Percentiles rank a stretch among this genome's conserved stretches.
phyloP scores from a whole-genome alignment of 1,139 yeast genomes.

The Meyerozyma smithsonii region DNA sequence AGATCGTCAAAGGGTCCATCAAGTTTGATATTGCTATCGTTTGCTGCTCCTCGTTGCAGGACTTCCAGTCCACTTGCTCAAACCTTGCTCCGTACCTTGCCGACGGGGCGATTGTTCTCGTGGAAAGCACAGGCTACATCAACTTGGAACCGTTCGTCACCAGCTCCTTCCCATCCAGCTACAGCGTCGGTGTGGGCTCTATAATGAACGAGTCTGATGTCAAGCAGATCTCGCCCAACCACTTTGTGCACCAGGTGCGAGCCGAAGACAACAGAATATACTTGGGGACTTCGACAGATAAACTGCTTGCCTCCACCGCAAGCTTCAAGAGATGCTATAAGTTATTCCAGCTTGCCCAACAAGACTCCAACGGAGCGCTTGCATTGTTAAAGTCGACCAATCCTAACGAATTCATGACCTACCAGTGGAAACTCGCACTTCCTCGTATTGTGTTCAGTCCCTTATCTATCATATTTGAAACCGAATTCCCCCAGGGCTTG shows the following conservation, averaged over 20 bases:
- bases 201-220: slow-evolving; percentile 65
- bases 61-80: slow-evolving; percentile 30
- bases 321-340: slow-evolving; percentile 28
- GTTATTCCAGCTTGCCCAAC: slow-evolving; percentile 31
- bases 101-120: slow-evolving; percentile 44
- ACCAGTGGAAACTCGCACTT: slow-evolving; percentile 82
- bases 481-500: slow-evolving; percentile 55
- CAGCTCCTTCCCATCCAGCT: slow-evolving; percentile 26
- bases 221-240: slow-evolving; percentile 29
- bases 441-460: slow-evolving; percentile 79
- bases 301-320: slow-evolving; percentile 11
- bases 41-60: slow-evolving; percentile 38
- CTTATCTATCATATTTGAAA: slow-evolving; percentile 66
- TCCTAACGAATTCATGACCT: slow-evolving; percentile 58
- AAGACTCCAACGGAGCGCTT: slow-evolving; percentile 26
- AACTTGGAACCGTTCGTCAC: slow-evolving; percentile 65
- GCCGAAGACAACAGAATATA: slow-evolving; percentile 36
- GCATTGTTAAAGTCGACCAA: slow-evolving; percentile 47
- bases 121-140: slow-evolving; percentile 69
- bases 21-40: slow-evolving; percentile 34
- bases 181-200: slow-evolving; percentile 45
- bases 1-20: slow-evolving; percentile 13
- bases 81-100: slow-evolving; percentile 24
- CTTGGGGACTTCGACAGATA: slow-evolving; percentile 29
- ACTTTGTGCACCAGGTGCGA: slow-evolving; percentile 24